Conservation (phyloP, 257 asterid species). For the Echites panduratus region DNA sequence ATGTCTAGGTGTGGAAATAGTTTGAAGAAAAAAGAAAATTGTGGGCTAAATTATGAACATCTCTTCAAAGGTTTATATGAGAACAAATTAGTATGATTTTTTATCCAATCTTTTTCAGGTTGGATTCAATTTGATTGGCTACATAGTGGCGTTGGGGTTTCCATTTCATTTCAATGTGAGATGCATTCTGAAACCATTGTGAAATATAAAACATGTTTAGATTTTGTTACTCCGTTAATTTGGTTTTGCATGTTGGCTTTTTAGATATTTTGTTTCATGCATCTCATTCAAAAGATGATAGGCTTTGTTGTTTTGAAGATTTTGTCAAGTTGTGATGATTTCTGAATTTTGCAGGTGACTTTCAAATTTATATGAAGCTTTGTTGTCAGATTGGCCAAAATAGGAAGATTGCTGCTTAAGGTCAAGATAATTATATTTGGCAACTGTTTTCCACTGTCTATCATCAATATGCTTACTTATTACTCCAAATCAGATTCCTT, state of each 20-base stretch:
- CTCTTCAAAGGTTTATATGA: too few species aligned
- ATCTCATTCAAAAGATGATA: background rate
- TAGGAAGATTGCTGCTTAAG: conserved; percentile 9
- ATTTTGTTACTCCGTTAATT: background rate
- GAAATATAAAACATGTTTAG: background rate
- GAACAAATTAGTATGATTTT: background rate
- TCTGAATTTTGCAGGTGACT: conserved; percentile 39
- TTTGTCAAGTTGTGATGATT: conserved; percentile 27
- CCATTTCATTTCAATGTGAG: background rate
- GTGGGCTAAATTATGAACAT: too few species aligned
- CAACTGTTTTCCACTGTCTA: conserved; percentile 10
- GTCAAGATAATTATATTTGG: conserved; percentile 6
- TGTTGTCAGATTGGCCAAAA: conserved; percentile 6
- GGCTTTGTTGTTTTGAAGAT: conserved; percentile 1
- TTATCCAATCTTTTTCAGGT: background rate
- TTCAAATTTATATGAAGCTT: background rate
- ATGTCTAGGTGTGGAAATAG: too few species aligned
- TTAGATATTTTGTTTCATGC: background rate
- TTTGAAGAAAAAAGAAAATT: too few species aligned
- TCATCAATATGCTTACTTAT: conserved; percentile 8
- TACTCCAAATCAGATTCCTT: conserved; percentile 30
- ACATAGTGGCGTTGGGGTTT: background rate
- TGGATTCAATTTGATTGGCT: background rate
- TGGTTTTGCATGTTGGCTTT: background rate
- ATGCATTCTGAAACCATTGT: background rate